Percentiles rank a stretch among this genome's conserved stretches.
These are phyloP conservation scores for Calocybe cyanea DNA, from an alignment of 768 basidiomycete species.

Conservation along the genomic window DNA sequence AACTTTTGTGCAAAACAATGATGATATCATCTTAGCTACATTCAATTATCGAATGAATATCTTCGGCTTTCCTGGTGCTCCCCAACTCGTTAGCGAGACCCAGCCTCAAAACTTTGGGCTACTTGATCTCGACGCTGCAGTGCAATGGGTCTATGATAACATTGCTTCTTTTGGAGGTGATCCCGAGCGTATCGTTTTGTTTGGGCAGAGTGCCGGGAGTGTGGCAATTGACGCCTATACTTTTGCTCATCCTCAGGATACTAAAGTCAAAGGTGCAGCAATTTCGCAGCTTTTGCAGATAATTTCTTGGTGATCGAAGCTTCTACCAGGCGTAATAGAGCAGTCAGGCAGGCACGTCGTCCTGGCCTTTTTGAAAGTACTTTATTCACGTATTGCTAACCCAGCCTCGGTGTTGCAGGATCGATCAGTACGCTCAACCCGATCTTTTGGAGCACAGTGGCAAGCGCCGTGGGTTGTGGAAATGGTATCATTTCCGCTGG, in stretches of 20 bases:
- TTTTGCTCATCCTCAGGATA: conserved; percentile 30
- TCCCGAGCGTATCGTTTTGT: conserved; percentile 32
- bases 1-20: conserved; percentile 29
- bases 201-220: conserved; percentile 36
- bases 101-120: conserved; percentile 36
- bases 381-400: too few relatives aligned
- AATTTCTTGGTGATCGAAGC: background rate
- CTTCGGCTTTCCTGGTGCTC: conserved; percentile 36
- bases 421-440: conserved; percentile 10
- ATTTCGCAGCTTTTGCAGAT: background rate
- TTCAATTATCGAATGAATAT: conserved; percentile 38
- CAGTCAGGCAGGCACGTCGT: conserved; percentile 30
- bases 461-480: conserved; percentile 30
- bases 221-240: conserved; percentile 30
- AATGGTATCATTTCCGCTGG: conserved; percentile 18
- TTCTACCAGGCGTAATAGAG: conserved; percentile 26
- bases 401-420: background rate
- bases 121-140: conserved; percentile 34
- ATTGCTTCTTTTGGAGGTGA: conserved; percentile 42
- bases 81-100: conserved; percentile 25
- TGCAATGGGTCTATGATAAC: conserved; percentile 45
- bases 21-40: conserved; percentile 32
- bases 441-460: conserved; percentile 27
- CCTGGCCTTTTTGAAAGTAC: background rate
- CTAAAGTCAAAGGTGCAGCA: conserved; percentile 17